Evolutionary conservation across 139 green algal species (phyloP).

Genomic region (Volvox reticuliferus): DNA sequence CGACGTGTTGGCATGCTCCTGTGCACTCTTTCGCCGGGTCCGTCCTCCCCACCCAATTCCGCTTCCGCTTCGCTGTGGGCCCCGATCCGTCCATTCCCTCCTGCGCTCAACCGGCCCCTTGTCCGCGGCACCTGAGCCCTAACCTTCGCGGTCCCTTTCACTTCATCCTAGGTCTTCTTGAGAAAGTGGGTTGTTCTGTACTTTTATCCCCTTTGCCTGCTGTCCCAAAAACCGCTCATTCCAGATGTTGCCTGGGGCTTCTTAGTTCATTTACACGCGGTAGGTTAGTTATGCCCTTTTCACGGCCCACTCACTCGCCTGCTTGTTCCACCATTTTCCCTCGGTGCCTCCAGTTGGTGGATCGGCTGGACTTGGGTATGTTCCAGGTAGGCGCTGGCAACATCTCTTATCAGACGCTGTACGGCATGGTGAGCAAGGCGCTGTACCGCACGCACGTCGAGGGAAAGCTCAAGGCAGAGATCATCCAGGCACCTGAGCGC

Average conservation of each 20-base stretch:
- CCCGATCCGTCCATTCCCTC: neutral
- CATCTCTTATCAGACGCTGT: slow-evolving; percentile 56
- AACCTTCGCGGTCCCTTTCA: no score
- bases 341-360: slow-evolving; percentile 86
- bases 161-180: no score
- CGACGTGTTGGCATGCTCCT: neutral
- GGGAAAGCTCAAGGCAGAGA: slow-evolving; percentile 93
- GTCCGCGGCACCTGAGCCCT: neutral
- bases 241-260: no score
- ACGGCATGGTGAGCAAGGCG: slow-evolving; percentile 65
- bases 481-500: slow-evolving; percentile 83
- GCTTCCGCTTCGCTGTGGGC: no score
- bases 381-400: slow-evolving; percentile 61
- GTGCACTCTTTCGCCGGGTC: neutral
- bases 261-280: no score
- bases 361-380: slow-evolving; percentile 85
- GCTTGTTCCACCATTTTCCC: neutral
- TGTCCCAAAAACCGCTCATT: no score
- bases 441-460: slow-evolving; percentile 96
- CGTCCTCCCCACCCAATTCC: neutral
- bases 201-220: no score
- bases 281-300: no score
- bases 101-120: neutral
- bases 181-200: no score
- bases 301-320: neutral